A percentile compares a stretch with the other conserved stretches of the same genome.
phyloP scores from a whole-genome alignment of 2,329 filamentous ascomycete species.

The Paracamarosporium sp. region DNA sequence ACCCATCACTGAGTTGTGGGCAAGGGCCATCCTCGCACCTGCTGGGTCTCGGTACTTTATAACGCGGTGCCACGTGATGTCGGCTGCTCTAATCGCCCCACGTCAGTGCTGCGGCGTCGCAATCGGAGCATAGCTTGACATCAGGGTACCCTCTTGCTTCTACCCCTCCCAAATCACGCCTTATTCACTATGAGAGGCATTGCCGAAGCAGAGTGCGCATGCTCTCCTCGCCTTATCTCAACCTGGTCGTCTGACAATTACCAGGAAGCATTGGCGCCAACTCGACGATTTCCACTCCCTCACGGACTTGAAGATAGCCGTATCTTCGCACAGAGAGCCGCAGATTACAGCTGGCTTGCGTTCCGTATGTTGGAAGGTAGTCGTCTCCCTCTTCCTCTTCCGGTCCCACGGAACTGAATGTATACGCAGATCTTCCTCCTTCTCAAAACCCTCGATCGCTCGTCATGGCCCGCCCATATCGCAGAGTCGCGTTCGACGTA shows the following conservation, averaged over 20 bases:
- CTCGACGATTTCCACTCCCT: conserved; percentile 46
- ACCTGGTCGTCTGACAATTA: conserved; percentile 18
- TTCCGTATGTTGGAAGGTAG: conserved; percentile 93
- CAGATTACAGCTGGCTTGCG: conserved; percentile 69
- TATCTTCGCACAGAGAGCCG: conserved; percentile 44
- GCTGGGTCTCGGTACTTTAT: neutral
- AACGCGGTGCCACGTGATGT: conserved; percentile 7
- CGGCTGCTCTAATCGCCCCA: neutral
- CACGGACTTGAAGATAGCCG: conserved; percentile 45
- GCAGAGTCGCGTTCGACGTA: conserved; percentile 77
- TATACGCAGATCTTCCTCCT: conserved; percentile 75
- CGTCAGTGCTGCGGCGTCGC: conserved; percentile 18
- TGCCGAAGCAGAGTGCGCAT: conserved; percentile 40
- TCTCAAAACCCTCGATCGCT: conserved; percentile 69
- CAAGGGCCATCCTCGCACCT: neutral
- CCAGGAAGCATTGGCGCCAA: conserved; percentile 44
- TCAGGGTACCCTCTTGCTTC: conserved; percentile 38
- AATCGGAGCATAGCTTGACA: conserved; percentile 23
- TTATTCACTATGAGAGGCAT: conserved; percentile 37
- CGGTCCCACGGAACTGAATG: neutral
- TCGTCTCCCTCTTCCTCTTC: neutral
- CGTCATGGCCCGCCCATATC: conserved; percentile 73
- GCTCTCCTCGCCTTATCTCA: neutral
- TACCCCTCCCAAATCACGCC: conserved; percentile 9
- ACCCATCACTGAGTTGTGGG: neutral